Percentiles rank a stretch among this genome's conserved stretches.
These are phyloP conservation scores for Musa itinerans DNA, from an alignment of 176 grass and related monocot species.

Conservation along the genomic window DNA sequence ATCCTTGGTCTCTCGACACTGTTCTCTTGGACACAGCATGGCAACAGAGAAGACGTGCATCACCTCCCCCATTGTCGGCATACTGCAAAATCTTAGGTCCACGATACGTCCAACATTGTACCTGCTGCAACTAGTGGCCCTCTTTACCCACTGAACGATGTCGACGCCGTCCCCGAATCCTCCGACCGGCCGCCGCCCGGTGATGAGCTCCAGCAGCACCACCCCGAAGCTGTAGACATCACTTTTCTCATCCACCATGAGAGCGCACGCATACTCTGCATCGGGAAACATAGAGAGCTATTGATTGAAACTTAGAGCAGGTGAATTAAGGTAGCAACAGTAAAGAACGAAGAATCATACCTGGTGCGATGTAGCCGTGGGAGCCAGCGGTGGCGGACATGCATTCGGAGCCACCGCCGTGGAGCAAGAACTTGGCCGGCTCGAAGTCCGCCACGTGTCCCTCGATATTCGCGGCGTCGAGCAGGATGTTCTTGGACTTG, in stretches of 20 bases:
- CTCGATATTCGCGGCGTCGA: conserved; percentile 38
- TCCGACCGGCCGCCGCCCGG: conserved; percentile 49
- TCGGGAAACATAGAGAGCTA: no score
- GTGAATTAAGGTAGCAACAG: no score
- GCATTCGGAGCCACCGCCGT: conserved; percentile 42
- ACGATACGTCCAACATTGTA: conserved; percentile 38
- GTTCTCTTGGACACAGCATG: conserved; percentile 89
- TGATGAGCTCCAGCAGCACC: conserved; percentile 78
- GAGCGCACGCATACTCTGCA: conserved; percentile 81
- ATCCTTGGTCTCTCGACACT: conserved; percentile 79
- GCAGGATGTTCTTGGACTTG: conserved; percentile 90
- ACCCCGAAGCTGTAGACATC: conserved; percentile 91
- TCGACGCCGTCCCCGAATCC: conserved; percentile 86
- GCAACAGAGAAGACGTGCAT: conserved; percentile 74
- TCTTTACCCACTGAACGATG: conserved; percentile 84
- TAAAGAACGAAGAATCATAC: conserved; percentile 13
- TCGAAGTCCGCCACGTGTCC: conserved; percentile 91
- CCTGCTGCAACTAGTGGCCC: conserved; percentile 35
- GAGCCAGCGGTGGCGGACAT: conserved; percentile 90
- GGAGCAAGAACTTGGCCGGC: conserved; percentile 77
- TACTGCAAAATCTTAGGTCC: conserved; percentile 33
- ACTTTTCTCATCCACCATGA: conserved; percentile 80
- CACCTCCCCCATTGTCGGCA: conserved; percentile 47
- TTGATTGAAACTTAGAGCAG: no score
- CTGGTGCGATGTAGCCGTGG: conserved; percentile 94